A percentile compares a stretch with the other conserved stretches of the same genome.
phyloP scores from a whole-genome alignment of 805 yeast species.

The Saturnispora gosingensis region DNA sequence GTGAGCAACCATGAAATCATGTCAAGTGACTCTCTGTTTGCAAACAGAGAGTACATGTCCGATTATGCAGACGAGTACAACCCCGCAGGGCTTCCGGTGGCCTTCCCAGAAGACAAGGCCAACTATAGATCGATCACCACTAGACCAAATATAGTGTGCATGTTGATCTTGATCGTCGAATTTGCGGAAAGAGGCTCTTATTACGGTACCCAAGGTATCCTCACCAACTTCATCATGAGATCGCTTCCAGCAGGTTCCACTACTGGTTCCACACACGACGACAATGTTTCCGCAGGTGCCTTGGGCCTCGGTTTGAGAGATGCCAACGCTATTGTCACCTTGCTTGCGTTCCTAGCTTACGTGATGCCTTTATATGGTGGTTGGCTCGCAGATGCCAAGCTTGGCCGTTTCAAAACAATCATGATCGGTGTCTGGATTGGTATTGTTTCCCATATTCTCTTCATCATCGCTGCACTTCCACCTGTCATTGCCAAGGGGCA shows the following conservation, averaged over 20 bases:
- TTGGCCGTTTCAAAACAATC: slow-evolving; percentile 41
- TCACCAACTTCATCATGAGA: slow-evolving; percentile 42
- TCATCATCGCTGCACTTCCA: slow-evolving; percentile 42
- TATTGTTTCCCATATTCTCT: slow-evolving; percentile 37
- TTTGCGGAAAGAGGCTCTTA: slow-evolving; percentile 50
- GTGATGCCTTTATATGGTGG: slow-evolving; percentile 45
- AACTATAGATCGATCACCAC: slow-evolving; percentile 31
- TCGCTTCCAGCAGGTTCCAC: slow-evolving; percentile 42
- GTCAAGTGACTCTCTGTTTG: not conserved
- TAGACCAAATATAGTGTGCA: slow-evolving; percentile 40
- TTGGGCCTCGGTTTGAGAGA: slow-evolving; percentile 36
- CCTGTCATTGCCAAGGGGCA: slow-evolving; percentile 32
- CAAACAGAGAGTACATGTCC: slow-evolving; percentile 13
- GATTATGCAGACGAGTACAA: slow-evolving; percentile 25
- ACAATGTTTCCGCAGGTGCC: slow-evolving; percentile 37
- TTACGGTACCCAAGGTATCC: slow-evolving; percentile 37
- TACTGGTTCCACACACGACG: slow-evolving; percentile 32
- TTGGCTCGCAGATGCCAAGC: slow-evolving; percentile 39
- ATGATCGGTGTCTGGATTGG: slow-evolving; percentile 42
- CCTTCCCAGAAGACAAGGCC: slow-evolving; percentile 24
- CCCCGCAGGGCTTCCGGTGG: slow-evolving; percentile 22
- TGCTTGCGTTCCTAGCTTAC: slow-evolving; percentile 40
- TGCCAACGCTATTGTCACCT: slow-evolving; percentile 39
- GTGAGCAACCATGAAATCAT: not conserved
- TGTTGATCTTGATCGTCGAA: slow-evolving; percentile 40